Base-by-base conservation (phyloP, 305 asterid species). In the Solanum hybrid region DNA sequence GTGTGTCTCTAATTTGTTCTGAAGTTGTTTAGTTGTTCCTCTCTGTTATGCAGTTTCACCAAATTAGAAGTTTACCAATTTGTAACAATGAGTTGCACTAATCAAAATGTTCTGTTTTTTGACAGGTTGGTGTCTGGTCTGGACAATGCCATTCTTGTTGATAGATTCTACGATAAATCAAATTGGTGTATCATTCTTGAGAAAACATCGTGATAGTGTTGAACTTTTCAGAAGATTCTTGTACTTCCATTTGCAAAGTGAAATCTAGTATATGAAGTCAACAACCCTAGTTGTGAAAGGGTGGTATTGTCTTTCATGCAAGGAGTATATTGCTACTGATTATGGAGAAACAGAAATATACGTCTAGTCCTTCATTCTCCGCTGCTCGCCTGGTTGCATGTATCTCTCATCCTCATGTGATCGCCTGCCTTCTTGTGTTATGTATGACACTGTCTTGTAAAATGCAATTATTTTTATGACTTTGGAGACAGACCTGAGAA, bases 181-280 rank as follows among this genome's bases (percentile, higher is more conserved):
- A 97, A 96, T 90, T 97, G 99, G 99, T 96, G 99, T 92, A 88
- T 97, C 89, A 93, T 97, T 89, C 98, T 97, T 34, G 94, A 95
- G 98, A 97, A 97, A 93, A 95, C 94, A 88, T 94, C 93, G 14
- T 92, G 90, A 88, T 89, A 56, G 88, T 32, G 51, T 85, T 56
- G 88, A 85, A 56, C 88, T 19, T 85, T 32, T 85, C 13, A 85
- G 27, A 56, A 56, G 77, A 85, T 85, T 56, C n/a, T 56, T 85
- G 88, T 11, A 31, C 77, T 85, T 56, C 42, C 32, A 84, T 84
- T 84, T 84, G 87, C 42, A 0, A 51, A 84, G 76, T 56, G 76
- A 85, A 56, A 19, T 27, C 29, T 84, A 31, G 73, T 51, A 51
- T 34, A 11, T 51, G 42, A 31, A 51, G 87, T 45, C 87, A 10